These are phyloP conservation scores for Anaeramoeba ignava DNA, from an alignment of 78 protist genomes.

Conservation along the genomic window DNA sequence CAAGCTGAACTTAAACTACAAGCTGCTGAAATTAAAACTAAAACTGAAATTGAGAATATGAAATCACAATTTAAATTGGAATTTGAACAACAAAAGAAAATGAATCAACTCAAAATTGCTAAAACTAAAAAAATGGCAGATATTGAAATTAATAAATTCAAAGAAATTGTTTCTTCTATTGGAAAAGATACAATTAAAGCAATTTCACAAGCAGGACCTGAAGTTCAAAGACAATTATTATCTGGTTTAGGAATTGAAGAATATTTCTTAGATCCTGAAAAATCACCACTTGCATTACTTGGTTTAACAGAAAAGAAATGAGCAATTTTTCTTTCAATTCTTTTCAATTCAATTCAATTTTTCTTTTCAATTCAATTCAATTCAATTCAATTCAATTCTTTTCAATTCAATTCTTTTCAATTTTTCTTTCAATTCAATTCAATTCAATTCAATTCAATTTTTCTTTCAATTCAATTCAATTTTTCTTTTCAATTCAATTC, in stretches of 20 bases:
- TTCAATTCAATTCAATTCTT: too few species aligned
- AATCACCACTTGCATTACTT: too few species aligned
- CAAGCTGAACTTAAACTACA: slow-evolving; percentile 41
- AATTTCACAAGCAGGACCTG: slow-evolving; percentile 65
- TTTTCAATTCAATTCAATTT: too few species aligned
- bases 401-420: too few species aligned
- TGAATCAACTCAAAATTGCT: slow-evolving; percentile 35
- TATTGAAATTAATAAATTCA: slow-evolving; percentile 47
- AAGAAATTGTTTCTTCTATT: slow-evolving; percentile 30
- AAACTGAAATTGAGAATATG: slow-evolving; percentile 16
- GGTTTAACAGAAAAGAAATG: too few species aligned
- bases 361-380: too few species aligned
- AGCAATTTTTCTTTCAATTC: too few species aligned
- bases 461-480: too few species aligned
- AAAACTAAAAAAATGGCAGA: slow-evolving; percentile 26
- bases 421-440: too few species aligned
- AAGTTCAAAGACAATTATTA: slow-evolving; percentile 55
- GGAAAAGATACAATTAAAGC: slow-evolving; percentile 53
- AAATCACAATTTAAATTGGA: slow-evolving; percentile 27
- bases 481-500: too few species aligned
- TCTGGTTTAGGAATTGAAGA: slow-evolving; percentile 44
- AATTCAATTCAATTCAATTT: too few species aligned
- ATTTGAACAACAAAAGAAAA: slow-evolving; percentile 25
- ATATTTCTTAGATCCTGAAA: too few species aligned
- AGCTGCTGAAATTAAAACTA: slow-evolving; percentile 34